phyloP scores from a whole-genome alignment of 2,329 filamentous ascomycete species.

The Trichoderma aggressivum region DNA sequence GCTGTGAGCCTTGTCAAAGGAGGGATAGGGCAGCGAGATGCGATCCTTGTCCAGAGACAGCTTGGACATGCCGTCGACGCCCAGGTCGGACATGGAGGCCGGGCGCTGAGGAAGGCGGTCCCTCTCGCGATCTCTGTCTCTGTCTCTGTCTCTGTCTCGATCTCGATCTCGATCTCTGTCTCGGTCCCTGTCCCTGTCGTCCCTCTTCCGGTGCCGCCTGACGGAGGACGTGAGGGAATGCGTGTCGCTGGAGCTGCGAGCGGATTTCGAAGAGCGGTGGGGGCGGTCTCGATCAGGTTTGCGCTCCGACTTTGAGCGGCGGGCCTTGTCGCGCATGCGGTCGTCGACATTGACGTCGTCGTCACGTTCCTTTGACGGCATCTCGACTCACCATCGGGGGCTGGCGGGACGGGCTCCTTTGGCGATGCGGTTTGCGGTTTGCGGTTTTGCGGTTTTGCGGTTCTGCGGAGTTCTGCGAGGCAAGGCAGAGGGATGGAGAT shows the following conservation, averaged over 20 bases:
- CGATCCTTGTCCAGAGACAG: constrained; percentile 42
- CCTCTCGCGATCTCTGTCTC: constrained; percentile 31
- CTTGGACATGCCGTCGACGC: constrained; percentile 39
- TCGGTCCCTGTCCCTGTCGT: constrained; percentile 28
- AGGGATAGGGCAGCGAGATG: constrained; percentile 67
- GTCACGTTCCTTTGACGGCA: constrained; percentile 44
- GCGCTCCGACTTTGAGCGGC: constrained; percentile 39
- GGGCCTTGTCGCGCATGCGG: constrained; percentile 39
- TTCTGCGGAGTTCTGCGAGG: neutral
- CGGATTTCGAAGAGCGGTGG: constrained; percentile 35
- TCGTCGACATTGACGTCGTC: constrained; percentile 37
- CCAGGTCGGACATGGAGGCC: constrained; percentile 47
- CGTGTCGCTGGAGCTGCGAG: constrained; percentile 43
- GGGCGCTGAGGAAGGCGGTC: constrained; percentile 27
- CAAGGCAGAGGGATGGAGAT: neutral
- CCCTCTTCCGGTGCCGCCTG: constrained; percentile 32
- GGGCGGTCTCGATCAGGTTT: constrained; percentile 34
- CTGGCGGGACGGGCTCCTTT: neutral
- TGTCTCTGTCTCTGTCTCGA: constrained; percentile 35
- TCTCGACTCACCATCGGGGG: constrained; percentile 34
- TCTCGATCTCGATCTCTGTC: constrained; percentile 35
- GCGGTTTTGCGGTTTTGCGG: neutral
- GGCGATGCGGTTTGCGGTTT: neutral
- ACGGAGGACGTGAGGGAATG: constrained; percentile 39
- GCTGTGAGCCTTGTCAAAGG: constrained; percentile 86